These are phyloP conservation scores for Podosphaera xanthii DNA, from an alignment of 2,329 filamentous ascomycete species.

Conservation along the genomic window DNA sequence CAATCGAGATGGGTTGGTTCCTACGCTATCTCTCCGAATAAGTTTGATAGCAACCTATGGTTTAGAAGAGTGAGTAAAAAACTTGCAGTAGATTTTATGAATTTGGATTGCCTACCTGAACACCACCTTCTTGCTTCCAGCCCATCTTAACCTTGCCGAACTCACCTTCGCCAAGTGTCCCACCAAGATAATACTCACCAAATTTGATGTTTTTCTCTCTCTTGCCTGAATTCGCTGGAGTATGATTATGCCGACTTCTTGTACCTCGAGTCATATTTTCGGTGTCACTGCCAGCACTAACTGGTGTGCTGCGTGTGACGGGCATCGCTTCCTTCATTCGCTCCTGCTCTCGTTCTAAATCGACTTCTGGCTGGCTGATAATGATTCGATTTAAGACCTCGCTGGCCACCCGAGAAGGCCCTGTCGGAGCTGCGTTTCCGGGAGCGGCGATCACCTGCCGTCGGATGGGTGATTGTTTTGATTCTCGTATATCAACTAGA, in stretches of 20 bases:
- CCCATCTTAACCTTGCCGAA: constrained; percentile 98
- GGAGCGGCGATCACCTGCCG: constrained; percentile 17
- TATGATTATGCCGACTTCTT: constrained; percentile 36
- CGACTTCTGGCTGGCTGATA: constrained; percentile 51
- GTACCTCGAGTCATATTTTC: constrained; percentile 19
- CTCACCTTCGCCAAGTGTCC: constrained; percentile 90
- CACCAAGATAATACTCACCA: constrained; percentile 84
- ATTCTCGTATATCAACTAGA: constrained; percentile 20
- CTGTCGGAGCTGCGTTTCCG: constrained; percentile 26
- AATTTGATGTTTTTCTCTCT: constrained; percentile 65
- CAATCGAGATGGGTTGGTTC: constrained; percentile 66
- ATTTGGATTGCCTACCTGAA: constrained; percentile 33
- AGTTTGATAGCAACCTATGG: constrained; percentile 82
- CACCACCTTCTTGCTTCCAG: constrained; percentile 87
- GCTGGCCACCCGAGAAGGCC: constrained; percentile 51
- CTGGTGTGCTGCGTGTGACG: constrained; percentile 18
- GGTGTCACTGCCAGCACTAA: constrained; percentile 26
- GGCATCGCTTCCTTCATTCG: constrained; percentile 38
- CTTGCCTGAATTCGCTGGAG: constrained; percentile 17
- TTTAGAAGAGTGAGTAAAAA: too few species aligned
- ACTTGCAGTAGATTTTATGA: background rate
- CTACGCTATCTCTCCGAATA: constrained; percentile 77
- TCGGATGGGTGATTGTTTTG: constrained; percentile 16
- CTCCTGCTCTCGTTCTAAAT: constrained; percentile 47
- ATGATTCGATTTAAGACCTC: constrained; percentile 58